phyloP scores from a whole-genome alignment of 2,329 filamentous ascomycete genomes.

The Hypoxylon sp. region DNA sequence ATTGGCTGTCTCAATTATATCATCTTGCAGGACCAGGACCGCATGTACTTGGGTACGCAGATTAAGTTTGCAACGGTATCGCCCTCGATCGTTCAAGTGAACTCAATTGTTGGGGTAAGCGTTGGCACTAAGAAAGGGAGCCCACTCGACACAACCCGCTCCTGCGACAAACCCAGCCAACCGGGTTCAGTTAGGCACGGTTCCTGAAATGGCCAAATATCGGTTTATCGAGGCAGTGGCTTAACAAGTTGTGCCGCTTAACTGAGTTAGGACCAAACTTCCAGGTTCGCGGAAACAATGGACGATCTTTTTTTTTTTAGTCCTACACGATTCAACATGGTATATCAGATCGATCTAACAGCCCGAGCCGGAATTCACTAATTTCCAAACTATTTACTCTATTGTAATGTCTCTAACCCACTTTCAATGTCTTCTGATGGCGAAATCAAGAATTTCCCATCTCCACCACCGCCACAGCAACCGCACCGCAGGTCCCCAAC shows the following conservation, averaged over 20 bases:
- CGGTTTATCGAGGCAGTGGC: constrained; percentile 23
- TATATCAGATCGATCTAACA: constrained; percentile 13
- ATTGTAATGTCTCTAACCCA: constrained; percentile 6
- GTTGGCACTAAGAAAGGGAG: constrained; percentile 29
- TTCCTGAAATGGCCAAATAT: constrained; percentile 35
- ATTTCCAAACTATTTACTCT: constrained; percentile 9
- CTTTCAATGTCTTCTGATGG: neutral
- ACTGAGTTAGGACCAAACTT: constrained; percentile 12
- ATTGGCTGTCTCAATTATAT: constrained; percentile 5
- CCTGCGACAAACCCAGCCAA: constrained; percentile 21
- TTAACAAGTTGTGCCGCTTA: constrained; percentile 16
- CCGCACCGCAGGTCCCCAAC: constrained; percentile 44
- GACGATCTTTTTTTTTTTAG: constrained; percentile 7
- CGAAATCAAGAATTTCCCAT: constrained; percentile 15
- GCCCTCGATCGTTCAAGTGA: constrained; percentile 29
- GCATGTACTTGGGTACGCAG: constrained; percentile 4
- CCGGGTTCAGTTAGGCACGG: constrained; percentile 25
- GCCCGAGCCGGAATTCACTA: constrained; percentile 1
- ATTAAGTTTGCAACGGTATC: constrained; percentile 20
- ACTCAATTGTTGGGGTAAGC: constrained; percentile 52
- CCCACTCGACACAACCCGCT: constrained; percentile 13
- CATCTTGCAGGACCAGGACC: neutral
- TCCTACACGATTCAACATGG: constrained; percentile 12
- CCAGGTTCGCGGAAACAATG: constrained; percentile 3
- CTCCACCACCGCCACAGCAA: constrained; percentile 15